phyloP scores from a whole-genome alignment of 2,329 filamentous ascomycete species.

The Xylariaceae sp. region DNA sequence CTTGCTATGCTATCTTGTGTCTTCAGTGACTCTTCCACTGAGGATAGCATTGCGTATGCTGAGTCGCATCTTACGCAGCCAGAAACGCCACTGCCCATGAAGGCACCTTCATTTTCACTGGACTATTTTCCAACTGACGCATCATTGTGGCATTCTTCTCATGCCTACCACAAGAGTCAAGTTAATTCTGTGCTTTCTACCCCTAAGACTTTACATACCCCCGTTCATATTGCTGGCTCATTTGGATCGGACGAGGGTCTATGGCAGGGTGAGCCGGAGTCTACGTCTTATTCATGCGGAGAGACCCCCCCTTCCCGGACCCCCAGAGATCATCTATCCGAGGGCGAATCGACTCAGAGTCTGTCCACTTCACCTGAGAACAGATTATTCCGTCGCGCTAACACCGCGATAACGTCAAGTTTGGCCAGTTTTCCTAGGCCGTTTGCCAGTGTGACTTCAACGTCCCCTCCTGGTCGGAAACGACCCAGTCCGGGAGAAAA shows the following conservation, averaged over 20 bases:
- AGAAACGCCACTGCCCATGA: conserved; percentile 60
- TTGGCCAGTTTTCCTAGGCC: conserved; percentile 49
- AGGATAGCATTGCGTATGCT: conserved; percentile 53
- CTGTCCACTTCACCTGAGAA: conserved; percentile 58
- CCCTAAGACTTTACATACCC: conserved; percentile 52
- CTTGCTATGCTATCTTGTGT: conserved; percentile 67
- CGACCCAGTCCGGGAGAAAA: conserved; percentile 59
- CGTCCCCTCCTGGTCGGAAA: conserved; percentile 44
- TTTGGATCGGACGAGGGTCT: conserved; percentile 51
- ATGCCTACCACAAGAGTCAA: conserved; percentile 46
- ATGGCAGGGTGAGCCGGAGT: conserved; percentile 50
- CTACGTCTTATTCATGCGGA: conserved; percentile 57
- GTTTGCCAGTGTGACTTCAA: conserved; percentile 34
- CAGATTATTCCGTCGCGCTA: conserved; percentile 47
- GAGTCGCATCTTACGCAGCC: conserved; percentile 53
- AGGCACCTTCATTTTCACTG: conserved; percentile 61
- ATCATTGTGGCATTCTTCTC: conserved; percentile 41
- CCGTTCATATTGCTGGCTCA: conserved; percentile 50
- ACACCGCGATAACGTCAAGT: conserved; percentile 51
- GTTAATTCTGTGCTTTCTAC: conserved; percentile 53
- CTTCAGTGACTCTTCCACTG: conserved; percentile 56
- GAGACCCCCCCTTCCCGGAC: conserved; percentile 55
- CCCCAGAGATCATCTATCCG: conserved; percentile 39
- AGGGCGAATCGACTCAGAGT: conserved; percentile 45
- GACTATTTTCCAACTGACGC: conserved; percentile 62